Percentiles rank a stretch among this genome's conserved stretches.
Evolutionary conservation across 495 filamentous ascomycete genomes (phyloP).

Genomic region (Neurospora sp.): DNA sequence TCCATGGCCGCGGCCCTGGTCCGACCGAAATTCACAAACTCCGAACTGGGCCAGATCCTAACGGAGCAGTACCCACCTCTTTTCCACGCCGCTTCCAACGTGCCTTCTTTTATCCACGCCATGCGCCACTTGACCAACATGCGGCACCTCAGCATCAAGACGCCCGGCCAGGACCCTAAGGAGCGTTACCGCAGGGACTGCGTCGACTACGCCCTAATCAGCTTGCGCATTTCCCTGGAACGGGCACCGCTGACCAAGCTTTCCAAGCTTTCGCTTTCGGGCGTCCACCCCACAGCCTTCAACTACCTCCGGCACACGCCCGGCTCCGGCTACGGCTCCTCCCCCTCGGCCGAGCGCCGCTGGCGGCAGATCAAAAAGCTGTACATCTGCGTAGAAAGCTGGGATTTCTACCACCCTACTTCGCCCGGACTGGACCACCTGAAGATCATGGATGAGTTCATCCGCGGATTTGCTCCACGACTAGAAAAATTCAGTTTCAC

Average conservation of each 20-base stretch:
- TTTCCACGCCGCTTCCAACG: slow-evolving; percentile 78
- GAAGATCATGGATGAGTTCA: slow-evolving; percentile 64
- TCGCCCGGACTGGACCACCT: slow-evolving; percentile 55
- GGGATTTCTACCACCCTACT: slow-evolving; percentile 41
- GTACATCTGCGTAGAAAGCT: slow-evolving; percentile 54
- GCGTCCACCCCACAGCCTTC: slow-evolving; percentile 58
- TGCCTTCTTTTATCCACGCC: slow-evolving; percentile 63
- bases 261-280: slow-evolving; percentile 51
- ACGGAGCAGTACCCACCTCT: slow-evolving; percentile 71
- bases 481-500: slow-evolving; percentile 57
- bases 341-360: slow-evolving; percentile 49
- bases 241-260: slow-evolving; percentile 50
- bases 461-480: slow-evolving; percentile 49
- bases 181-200: slow-evolving; percentile 61
- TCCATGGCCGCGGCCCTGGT: slow-evolving; percentile 35
- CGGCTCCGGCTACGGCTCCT: slow-evolving; percentile 48
- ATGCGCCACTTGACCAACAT: slow-evolving; percentile 53
- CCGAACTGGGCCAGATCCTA: slow-evolving; percentile 55
- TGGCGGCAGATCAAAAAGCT: slow-evolving; percentile 67
- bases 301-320: slow-evolving; percentile 57
- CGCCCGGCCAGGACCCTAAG: slow-evolving; percentile 54
- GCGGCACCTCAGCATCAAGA: slow-evolving; percentile 58
- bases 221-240: slow-evolving; percentile 65
- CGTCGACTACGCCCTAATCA: slow-evolving; percentile 76
- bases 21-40: slow-evolving; percentile 54